phyloP scores from a whole-genome alignment of 2,329 filamentous ascomycete species.

The Scedosporium aurantiacum region DNA sequence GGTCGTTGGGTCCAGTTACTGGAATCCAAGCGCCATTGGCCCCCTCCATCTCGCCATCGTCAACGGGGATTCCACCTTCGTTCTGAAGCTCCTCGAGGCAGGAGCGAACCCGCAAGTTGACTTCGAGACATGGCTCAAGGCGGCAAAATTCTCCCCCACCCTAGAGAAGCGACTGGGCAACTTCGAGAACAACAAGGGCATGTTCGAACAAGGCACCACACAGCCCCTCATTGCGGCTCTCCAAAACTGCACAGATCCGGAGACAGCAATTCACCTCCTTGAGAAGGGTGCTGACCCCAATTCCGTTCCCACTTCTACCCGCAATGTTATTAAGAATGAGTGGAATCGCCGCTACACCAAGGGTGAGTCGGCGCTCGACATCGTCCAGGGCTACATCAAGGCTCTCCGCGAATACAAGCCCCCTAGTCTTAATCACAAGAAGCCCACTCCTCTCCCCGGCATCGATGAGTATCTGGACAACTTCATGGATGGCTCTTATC shows the following conservation, averaged over 20 bases:
- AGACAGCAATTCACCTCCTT: conserved; percentile 47
- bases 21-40: conserved; percentile 25
- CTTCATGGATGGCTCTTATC: conserved; percentile 46
- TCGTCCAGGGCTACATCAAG: conserved; percentile 42
- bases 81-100: conserved; percentile 48
- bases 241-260: conserved; percentile 29
- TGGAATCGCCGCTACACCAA: conserved; percentile 21
- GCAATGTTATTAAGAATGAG: conserved; percentile 22
- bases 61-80: conserved; percentile 38
- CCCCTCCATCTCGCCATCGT: conserved; percentile 50
- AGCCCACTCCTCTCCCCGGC: conserved; percentile 19
- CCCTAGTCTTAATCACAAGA: conserved; percentile 12
- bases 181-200: conserved; percentile 35
- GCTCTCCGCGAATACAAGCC: conserved; percentile 33
- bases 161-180: conserved; percentile 18
- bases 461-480: conserved; percentile 42
- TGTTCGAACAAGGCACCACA: conserved; percentile 35
- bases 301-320: conserved; percentile 32
- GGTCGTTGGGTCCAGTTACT: conserved; percentile 25
- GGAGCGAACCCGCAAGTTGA: conserved; percentile 51
- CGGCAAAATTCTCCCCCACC: conserved; percentile 30
- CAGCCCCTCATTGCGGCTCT: conserved; percentile 60
- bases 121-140: conserved; percentile 54
- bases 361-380: conserved; percentile 46
- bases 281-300: conserved; percentile 56